Conservation (phyloP, 768 basidiomycete genomes). For the Tricholoma flavovirens region DNA sequence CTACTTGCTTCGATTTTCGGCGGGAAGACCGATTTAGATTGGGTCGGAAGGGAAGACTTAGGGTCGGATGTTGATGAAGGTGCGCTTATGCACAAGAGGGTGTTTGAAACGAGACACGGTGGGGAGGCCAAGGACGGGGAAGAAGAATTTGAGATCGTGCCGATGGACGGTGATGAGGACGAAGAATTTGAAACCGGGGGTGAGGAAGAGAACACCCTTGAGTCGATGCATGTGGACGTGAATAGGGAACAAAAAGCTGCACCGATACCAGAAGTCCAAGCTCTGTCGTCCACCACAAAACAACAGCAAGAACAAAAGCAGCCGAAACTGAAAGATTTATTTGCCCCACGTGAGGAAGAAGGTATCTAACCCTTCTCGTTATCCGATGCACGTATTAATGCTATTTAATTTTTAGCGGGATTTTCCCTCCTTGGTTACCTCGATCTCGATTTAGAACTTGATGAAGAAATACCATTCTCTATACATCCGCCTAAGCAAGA, state of each 20-base stretch:
- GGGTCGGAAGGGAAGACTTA: conserved; percentile 56
- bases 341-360: conserved; percentile 63
- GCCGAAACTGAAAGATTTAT: conserved; percentile 61
- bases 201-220: conserved; percentile 6
- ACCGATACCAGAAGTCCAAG: conserved; percentile 1
- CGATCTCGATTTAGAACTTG: conserved; percentile 67
- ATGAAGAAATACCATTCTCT: conserved; percentile 41
- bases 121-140: conserved; percentile 21
- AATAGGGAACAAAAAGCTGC: conserved; percentile 8
- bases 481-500: not conserved
- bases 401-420: conserved; percentile 32
- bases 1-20: conserved; percentile 53
- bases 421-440: conserved; percentile 77
- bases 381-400: not conserved
- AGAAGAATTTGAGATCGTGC: conserved; percentile 30
- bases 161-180: conserved; percentile 16
- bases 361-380: conserved; percentile 33
- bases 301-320: conserved; percentile 8
- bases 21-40: conserved; percentile 39
- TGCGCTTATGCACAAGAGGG: conserved; percentile 13
- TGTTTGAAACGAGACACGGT: conserved; percentile 22
- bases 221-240: conserved; percentile 10
- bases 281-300: not conserved
- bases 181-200: conserved; percentile 17
- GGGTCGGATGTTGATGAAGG: conserved; percentile 51